Evolutionary conservation across 129 eudicot species (phyloP), one percentile per base, ranked within the genome.

Genomic region (Artemisia annua): DNA sequence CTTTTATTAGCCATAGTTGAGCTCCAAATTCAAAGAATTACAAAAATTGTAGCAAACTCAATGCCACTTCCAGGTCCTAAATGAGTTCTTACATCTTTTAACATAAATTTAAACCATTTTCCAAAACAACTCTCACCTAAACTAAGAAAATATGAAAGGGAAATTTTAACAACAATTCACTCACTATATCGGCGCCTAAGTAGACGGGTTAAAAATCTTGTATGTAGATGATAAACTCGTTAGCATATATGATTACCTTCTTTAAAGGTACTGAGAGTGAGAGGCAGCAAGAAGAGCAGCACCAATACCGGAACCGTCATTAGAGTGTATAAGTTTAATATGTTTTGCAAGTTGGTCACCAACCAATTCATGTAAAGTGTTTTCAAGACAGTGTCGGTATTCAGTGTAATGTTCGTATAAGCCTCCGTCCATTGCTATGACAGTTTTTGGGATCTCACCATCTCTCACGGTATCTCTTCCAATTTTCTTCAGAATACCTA

Each of bases 251-350:
- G 44, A 43, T 17, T 17, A 48, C 72, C 54, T 63, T 2, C 77
- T 48, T 49, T 83, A 85, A 48, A 74, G 70, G 78, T 90, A 88
- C 11, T 17, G 79, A 24, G 97, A 94, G 71, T 94, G 91, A 50
- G 99, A 90, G 56, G 98, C 97, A 12, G 98, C 98, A 28, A 94
- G 86, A 57, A 94, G 97, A 63, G 99, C 96, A 13, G 99, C 99
- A 30, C 99, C 99, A 3, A 86, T 86, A 15, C 99, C 97, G 0
- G 96, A 90, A 5, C 97, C 99, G 67, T 94, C 97, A 10, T 81
- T 85, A 17, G 88, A 91, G 68, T 76, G 98, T 84, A 81, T 81
- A 51, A 90, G 58, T 60, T 46, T 55, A 52, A 94, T 55, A 17
- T 59, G 67, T 67, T 80, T 24, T 0, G 82, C 81, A 35, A 76